phyloP scores from a whole-genome alignment of 352 stramenopile species.

The Thraustotheca clavata region DNA sequence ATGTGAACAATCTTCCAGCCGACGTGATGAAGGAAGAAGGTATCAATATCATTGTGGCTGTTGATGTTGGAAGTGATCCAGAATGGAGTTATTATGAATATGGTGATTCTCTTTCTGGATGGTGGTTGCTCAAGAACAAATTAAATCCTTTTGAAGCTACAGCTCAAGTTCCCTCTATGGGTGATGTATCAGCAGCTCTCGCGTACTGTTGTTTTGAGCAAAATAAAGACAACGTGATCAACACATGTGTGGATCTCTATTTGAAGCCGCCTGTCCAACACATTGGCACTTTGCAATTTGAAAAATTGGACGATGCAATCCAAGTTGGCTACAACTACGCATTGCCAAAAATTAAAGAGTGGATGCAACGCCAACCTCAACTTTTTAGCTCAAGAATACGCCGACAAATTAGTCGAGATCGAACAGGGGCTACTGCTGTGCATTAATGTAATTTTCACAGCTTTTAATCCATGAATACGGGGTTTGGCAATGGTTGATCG shows the following conservation, averaged over 20 bases:
- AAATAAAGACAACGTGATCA: constrained; percentile 77
- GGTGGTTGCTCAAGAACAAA: constrained; percentile 88
- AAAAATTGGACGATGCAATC: constrained; percentile 89
- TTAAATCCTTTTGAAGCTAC: constrained; percentile 85
- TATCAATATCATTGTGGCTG: constrained; percentile 85
- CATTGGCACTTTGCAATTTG: constrained; percentile 88
- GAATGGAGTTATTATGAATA: constrained; percentile 74
- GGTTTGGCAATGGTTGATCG: constrained; percentile 32
- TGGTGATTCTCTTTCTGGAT: constrained; percentile 69
- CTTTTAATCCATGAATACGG: too few relatives aligned
- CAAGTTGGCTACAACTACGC: constrained; percentile 78
- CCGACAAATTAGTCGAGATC: not conserved
- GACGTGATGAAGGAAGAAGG: constrained; percentile 89
- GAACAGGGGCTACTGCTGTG: too few relatives aligned
- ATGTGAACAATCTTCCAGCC: constrained; percentile 91
- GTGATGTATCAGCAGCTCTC: constrained; percentile 82
- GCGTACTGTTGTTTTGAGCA: constrained; percentile 87
- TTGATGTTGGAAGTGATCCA: constrained; percentile 82
- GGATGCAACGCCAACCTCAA: constrained; percentile 14
- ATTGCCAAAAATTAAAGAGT: constrained; percentile 33
- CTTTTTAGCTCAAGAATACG: constrained; percentile 1
- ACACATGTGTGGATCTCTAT: constrained; percentile 83
- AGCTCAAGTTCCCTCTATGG: constrained; percentile 87
- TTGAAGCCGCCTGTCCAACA: constrained; percentile 82
- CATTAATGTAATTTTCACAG: too few relatives aligned